phyloP scores from a whole-genome alignment of 148 eudicot genomes.

The Tetragonia tetragonoides region DNA sequence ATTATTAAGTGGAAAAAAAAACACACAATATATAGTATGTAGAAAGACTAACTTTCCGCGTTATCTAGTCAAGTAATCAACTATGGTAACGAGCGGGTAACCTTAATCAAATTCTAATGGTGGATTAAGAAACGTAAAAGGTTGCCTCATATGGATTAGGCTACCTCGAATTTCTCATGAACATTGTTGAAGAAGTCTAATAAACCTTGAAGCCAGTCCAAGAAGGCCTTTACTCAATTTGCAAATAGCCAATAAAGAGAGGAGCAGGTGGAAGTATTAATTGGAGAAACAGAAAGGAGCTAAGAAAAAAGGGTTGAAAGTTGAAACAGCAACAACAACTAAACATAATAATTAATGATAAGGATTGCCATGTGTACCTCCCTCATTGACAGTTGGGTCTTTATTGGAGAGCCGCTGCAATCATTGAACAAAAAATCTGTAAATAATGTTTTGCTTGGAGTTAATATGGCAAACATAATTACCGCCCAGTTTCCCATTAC shows the following conservation, averaged over 20 bases:
- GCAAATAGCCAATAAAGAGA: not conserved
- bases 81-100: no score
- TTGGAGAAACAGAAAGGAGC: not conserved
- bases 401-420: conserved; percentile 34
- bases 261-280: not conserved
- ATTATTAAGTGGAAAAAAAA: no score
- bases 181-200: not conserved
- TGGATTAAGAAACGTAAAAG: not conserved
- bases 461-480: not conserved
- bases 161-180: not conserved
- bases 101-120: no score
- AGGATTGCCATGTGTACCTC: conserved; percentile 26
- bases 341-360: conserved; percentile 11
- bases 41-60: no score
- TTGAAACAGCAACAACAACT: no score
- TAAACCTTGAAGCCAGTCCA: conserved; percentile 1
- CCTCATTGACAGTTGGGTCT: conserved; percentile 32
- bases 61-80: no score
- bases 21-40: no score
- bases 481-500: no score
- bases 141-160: not conserved
- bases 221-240: not conserved
- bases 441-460: not conserved
- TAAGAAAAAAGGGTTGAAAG: not conserved
- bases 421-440: conserved; percentile 18